Percentiles rank a stretch among this genome's conserved stretches.
phyloP scores from a whole-genome alignment of 2,329 filamentous ascomycete genomes.

The Pseudogymnoascus sp. region DNA sequence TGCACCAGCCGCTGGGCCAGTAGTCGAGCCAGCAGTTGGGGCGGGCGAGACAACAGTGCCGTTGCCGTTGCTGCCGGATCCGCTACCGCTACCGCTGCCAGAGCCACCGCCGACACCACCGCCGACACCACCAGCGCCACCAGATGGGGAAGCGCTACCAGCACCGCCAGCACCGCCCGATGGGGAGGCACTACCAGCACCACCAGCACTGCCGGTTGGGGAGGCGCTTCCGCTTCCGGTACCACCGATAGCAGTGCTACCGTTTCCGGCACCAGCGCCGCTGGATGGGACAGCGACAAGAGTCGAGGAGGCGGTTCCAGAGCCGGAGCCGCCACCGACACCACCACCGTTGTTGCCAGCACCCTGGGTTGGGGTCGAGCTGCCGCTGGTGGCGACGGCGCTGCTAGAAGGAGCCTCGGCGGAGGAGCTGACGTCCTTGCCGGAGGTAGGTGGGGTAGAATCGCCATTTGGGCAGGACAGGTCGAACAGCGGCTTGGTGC shows the following conservation, averaged over 20 bases:
- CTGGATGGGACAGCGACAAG: background rate
- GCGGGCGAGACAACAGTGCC: constrained; percentile 1
- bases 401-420: background rate
- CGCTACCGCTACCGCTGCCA: background rate
- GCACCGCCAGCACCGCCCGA: background rate
- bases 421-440: background rate
- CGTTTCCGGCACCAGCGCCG: background rate
- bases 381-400: background rate
- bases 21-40: background rate
- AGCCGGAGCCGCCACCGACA: background rate
- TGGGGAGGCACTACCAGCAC: background rate
- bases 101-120: background rate
- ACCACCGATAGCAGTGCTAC: background rate
- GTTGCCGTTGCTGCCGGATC: background rate
- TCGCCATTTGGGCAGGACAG: constrained; percentile 44
- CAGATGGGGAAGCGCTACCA: background rate
- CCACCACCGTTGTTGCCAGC: background rate
- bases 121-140: background rate
- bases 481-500: constrained; percentile 49
- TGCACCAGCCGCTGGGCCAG: background rate
- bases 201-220: background rate
- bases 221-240: background rate
- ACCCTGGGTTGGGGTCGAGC: background rate
- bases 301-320: background rate
- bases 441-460: background rate